These are phyloP conservation scores for Rickenella mellea DNA, from an alignment of 768 basidiomycete species.

Conservation along the genomic window DNA sequence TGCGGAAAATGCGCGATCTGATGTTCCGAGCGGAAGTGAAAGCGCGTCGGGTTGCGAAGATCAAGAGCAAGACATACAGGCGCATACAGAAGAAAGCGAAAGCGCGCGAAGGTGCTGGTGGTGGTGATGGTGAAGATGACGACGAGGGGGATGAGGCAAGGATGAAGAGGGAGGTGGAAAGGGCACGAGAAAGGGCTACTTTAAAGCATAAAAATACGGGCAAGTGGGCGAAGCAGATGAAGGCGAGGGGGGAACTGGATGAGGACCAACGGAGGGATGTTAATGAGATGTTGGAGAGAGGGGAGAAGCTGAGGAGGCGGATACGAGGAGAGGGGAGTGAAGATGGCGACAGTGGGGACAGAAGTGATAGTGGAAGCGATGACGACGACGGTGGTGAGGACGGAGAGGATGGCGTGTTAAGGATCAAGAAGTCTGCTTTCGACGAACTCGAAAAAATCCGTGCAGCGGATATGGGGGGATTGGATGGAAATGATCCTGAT, in stretches of 20 bases:
- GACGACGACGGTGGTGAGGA: slow-evolving; percentile 29
- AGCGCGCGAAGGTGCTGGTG: slow-evolving; percentile 44
- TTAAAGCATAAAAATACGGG: slow-evolving; percentile 81
- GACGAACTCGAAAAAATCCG: slow-evolving; percentile 60
- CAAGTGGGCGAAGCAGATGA: slow-evolving; percentile 79
- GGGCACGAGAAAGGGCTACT: slow-evolving; percentile 86
- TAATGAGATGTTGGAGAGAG: slow-evolving; percentile 75
- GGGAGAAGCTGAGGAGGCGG: slow-evolving; percentile 68
- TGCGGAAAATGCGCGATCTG: slow-evolving; percentile 84
- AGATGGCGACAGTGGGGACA: too few species aligned
- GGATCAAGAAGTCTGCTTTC: slow-evolving; percentile 59
- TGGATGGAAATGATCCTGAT: too few species aligned
- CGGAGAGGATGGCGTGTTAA: slow-evolving; percentile 24
- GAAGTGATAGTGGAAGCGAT: slow-evolving; percentile 34
- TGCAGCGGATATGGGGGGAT: slow-evolving; percentile 23
- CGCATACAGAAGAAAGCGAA: slow-evolving; percentile 74
- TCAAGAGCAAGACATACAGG: slow-evolving; percentile 91
- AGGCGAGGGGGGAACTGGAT: slow-evolving; percentile 57
- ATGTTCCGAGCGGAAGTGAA: slow-evolving; percentile 90
- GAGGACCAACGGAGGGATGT: slow-evolving; percentile 59
- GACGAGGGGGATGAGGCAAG: slow-evolving; percentile 36
- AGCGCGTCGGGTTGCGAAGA: slow-evolving; percentile 84
- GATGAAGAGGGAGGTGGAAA: slow-evolving; percentile 64
- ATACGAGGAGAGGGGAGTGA: slow-evolving; percentile 62
- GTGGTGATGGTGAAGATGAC: slow-evolving; percentile 43